Conservation (phyloP, 805 yeast species). For the Deakozyma indianensis region DNA sequence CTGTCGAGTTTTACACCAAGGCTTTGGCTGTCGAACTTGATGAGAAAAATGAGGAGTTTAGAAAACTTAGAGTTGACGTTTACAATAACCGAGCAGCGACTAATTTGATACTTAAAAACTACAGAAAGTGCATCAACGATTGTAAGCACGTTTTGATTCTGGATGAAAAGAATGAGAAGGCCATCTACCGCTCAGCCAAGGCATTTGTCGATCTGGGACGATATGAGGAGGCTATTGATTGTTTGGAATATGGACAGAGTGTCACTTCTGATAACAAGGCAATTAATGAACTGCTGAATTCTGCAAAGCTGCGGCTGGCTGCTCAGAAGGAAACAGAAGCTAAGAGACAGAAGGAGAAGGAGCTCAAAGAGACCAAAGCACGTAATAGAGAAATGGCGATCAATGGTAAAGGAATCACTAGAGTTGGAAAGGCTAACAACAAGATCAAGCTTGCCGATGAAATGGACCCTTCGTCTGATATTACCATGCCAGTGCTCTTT, state of each 20-base stretch:
- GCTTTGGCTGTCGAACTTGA: slow-evolving; percentile 32
- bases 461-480: slow-evolving; percentile 41
- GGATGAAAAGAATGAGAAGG: slow-evolving; percentile 66
- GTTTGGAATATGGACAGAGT: slow-evolving; percentile 49
- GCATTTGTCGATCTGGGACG: slow-evolving; percentile 60
- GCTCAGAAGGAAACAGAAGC: slow-evolving; percentile 14
- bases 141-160: slow-evolving; percentile 52
- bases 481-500: slow-evolving; percentile 68
- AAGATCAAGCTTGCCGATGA: slow-evolving; percentile 15
- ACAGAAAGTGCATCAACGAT: slow-evolving; percentile 74
- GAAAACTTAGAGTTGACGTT: slow-evolving; percentile 44
- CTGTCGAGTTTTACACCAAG: slow-evolving; percentile 63
- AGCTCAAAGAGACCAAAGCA: slow-evolving; percentile 10
- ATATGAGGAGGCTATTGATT: slow-evolving; percentile 56
- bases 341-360: slow-evolving; percentile 21
- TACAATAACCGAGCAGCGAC: slow-evolving; percentile 82
- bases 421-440: slow-evolving; percentile 23
- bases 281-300: slow-evolving; percentile 31
- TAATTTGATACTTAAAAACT: slow-evolving; percentile 72
- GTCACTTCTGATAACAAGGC: slow-evolving; percentile 48
- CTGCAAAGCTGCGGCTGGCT: slow-evolving; percentile 26
- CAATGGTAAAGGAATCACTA: slow-evolving; percentile 9
- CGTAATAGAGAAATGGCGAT: slow-evolving; percentile 4
- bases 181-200: slow-evolving; percentile 69
- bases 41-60: slow-evolving; percentile 19